Evolutionary conservation across 2,329 filamentous ascomycete species (phyloP).

Genomic region (Sclerotinia minor): DNA sequence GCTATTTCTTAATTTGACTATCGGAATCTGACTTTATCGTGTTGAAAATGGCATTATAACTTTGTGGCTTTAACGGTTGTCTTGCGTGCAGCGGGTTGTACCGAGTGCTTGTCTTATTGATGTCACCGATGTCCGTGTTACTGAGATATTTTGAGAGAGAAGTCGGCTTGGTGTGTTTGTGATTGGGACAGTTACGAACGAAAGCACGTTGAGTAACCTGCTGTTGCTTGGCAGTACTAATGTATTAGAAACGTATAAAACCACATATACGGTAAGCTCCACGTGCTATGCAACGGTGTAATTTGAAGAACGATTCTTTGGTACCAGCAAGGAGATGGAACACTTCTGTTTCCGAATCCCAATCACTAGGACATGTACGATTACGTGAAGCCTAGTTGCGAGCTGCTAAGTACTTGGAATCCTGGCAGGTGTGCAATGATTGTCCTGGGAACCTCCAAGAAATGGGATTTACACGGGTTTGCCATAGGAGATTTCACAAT

Average conservation of each 20-base stretch:
- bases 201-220: conserved; percentile 4
- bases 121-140: conserved; percentile 9
- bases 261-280: conserved; percentile 4
- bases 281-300: background rate
- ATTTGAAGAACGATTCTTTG: conserved; percentile 1
- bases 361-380: background rate
- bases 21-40: conserved; percentile 9
- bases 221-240: conserved; percentile 1
- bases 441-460: background rate
- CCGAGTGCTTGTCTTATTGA: conserved; percentile 11
- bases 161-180: conserved; percentile 11
- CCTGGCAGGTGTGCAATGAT: background rate
- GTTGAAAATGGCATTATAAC: conserved; percentile 3
- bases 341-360: background rate
- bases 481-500: background rate
- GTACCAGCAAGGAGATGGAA: background rate
- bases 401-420: background rate
- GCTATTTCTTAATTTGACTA: conserved; percentile 10
- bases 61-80: conserved; percentile 21
- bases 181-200: conserved; percentile 18
- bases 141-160: conserved; percentile 11
- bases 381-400: conserved; percentile 8
- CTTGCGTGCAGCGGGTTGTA: conserved; percentile 18
- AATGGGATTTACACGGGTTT: background rate
- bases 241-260: background rate